Conservation (phyloP, 2,329 filamentous ascomycete species). For the Fusarium austroafricanum region DNA sequence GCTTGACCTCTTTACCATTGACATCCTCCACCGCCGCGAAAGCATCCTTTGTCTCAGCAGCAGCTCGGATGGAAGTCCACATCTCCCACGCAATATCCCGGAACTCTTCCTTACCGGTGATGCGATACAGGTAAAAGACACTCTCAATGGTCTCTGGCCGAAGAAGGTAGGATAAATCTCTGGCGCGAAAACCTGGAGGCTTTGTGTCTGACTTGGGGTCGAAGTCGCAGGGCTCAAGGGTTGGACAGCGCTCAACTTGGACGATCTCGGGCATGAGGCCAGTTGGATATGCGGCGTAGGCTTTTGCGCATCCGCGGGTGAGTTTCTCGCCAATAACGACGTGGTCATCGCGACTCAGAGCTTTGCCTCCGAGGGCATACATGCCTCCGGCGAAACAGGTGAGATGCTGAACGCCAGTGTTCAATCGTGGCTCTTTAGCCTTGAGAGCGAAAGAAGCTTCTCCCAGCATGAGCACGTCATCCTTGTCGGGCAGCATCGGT, state of each 20-base stretch:
- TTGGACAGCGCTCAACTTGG: conserved; percentile 57
- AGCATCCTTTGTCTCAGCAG: conserved; percentile 70
- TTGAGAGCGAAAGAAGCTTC: conserved; percentile 57
- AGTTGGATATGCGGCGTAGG: conserved; percentile 66
- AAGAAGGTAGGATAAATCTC: conserved; percentile 33
- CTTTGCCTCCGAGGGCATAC: conserved; percentile 69
- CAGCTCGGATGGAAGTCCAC: conserved; percentile 71
- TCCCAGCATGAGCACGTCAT: conserved; percentile 68
- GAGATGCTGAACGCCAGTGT: conserved; percentile 63
- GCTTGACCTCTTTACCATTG: conserved; percentile 58
- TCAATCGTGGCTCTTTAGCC: conserved; percentile 43
- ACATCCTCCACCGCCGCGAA: conserved; percentile 76
- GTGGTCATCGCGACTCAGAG: conserved; percentile 64
- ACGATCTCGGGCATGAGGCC: conserved; percentile 74
- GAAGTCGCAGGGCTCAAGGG: conserved; percentile 42
- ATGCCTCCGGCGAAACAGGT: conserved; percentile 74
- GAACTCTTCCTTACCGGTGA: conserved; percentile 75
- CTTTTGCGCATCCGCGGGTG: conserved; percentile 72
- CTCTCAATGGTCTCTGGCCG: conserved; percentile 76
- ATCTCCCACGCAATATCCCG: conserved; percentile 78
- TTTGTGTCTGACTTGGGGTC: conserved; percentile 5
- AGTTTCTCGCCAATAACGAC: conserved; percentile 68
- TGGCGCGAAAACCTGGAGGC: conserved; percentile 34
- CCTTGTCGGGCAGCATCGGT: conserved; percentile 68
- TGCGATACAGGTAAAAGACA: conserved; percentile 80